A percentile compares a stretch with the other conserved stretches of the same genome.
Evolutionary conservation across 2,329 filamentous ascomycete species (phyloP).

Genomic region (Cladosporium sp.): DNA sequence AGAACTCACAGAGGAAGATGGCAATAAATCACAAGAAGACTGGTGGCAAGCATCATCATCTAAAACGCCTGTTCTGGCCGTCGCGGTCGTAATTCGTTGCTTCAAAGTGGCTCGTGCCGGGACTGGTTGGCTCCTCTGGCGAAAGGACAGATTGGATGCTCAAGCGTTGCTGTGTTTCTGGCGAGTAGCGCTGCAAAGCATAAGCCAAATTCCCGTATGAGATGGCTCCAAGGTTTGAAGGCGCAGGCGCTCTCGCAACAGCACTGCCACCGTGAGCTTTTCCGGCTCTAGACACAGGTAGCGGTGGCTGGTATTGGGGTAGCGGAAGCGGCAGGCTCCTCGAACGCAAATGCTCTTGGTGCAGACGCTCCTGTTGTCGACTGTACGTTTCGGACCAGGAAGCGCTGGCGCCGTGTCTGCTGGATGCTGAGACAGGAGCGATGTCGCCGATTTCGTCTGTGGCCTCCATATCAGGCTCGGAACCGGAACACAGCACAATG

Average conservation of each 20-base stretch:
- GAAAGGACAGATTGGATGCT: constrained; percentile 20
- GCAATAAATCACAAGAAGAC: not conserved
- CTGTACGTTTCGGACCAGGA: constrained; percentile 28
- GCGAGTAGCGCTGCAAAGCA: constrained; percentile 10
- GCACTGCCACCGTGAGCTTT: not conserved
- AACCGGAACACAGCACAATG: constrained; percentile 53
- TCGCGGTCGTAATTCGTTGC: not conserved
- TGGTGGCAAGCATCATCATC: not conserved
- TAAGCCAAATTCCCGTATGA: not conserved
- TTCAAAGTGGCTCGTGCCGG: not conserved
- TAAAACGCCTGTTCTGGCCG: not conserved
- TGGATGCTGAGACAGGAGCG: constrained; percentile 16
- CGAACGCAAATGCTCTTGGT: constrained; percentile 32
- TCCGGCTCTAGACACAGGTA: constrained; percentile 28
- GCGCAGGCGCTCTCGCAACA: not conserved
- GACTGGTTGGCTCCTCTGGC: constrained; percentile 17
- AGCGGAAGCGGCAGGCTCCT: constrained; percentile 36
- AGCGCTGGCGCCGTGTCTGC: constrained; percentile 21
- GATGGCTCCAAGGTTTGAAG: not conserved
- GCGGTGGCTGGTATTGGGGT: constrained; percentile 39
- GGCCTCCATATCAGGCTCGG: constrained; percentile 40
- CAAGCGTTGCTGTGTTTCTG: constrained; percentile 15
- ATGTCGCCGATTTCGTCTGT: constrained; percentile 23
- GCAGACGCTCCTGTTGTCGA: constrained; percentile 22
- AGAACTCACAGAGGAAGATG: not conserved